Evolutionary conservation across 768 basidiomycete genomes (phyloP), one percentile per base, ranked within the genome.

Genomic region (Termitomyces sp.): DNA sequence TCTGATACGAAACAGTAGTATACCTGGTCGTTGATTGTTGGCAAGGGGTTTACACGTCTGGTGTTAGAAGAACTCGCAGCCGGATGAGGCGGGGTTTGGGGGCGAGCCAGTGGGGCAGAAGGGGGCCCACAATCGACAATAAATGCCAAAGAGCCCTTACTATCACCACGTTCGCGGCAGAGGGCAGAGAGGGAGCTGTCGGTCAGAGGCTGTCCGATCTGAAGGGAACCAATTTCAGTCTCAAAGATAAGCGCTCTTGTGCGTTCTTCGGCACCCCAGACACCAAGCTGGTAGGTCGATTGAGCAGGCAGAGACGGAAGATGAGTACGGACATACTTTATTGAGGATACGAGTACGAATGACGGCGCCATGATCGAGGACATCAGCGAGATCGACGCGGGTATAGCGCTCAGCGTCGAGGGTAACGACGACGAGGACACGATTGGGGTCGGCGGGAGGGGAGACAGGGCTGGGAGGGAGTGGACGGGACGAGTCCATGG

Each of bases 361-460:
- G 36, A 63, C 45, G 22, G 56, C 24, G 24, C 64, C 64, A 18
- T 64, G 51, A 33, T 65, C 56, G 5, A 65, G 60, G 24, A 54
- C 58, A 46, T 65, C 64, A 22, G 62, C 58, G 1, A 65, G 45
- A 53, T 65, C 62, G 13, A 65, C 56, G n/a, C 47, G 56, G 33
- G 64, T 65, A 55, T 65, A 65, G 6, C 64, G 59, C 44, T 65
- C 62, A 10, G 60, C 62, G 46, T 65, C 62, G 39, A 58, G 47
- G 1, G 64, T 65, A 22, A 60, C 62, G 42, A 61, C 62, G 41
- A 65, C 59, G 16, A 65, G 60, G 29, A 65, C 57, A 2, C 54
- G 46, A 12, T 54, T 20, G 13, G 62, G 44, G 2, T 54, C 24
- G 9, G 47, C 33, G 10, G 57, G 50, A 6, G 51, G 26, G 15